Base-by-base conservation (phyloP, 202 grass and related monocot species). In the Setaria italica region DNA sequence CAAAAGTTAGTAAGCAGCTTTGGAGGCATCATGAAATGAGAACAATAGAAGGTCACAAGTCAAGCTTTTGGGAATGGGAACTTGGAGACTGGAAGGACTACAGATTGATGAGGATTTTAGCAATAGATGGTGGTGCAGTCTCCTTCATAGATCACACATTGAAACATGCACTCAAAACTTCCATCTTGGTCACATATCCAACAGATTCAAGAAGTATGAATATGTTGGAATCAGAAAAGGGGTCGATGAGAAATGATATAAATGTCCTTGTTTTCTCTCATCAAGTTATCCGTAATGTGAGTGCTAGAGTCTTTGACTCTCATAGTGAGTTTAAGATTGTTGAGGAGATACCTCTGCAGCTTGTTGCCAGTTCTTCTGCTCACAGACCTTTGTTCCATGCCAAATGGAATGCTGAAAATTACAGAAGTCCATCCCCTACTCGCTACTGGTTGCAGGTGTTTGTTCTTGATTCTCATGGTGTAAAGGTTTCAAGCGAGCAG, bases 21-120 rank as follows among this genome's bases (percentile, higher is more conserved):
- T 90, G 91, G 92, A 85, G 93, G 56, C 81, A 89, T 50, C 91
- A 98, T 93, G 67, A 90, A 67, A 80, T 88, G 42, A 84, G 46
- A 84, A 43, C 41, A 49, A 51, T 77, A 71, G 75, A 75, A 75
- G 83, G 78, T 75, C 33, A 6, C 3, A 88, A 82, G 49, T 76
- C 74, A 76, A 87, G 66, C 86, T 98, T 95, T 88, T 98, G 95
- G 95, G 95, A 93, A 64, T 98, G 92, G 92, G 92, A 95, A 90
- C 79, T 98, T 72, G 95, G 95, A 77, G 92, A 98, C 78, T 98
- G 95, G 95, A 98, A 98, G 81, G 95, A 95, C 3, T 90, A 70
- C 49, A 93, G 92, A 92, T 85, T 98, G 75, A 74, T 88, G 60
- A 94, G 91, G 82, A 95, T 93, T 92, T 87, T 95, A 73, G 91